phyloP scores from a whole-genome alignment of 2,329 filamentous ascomycete genomes.

The Botrytis porri region DNA sequence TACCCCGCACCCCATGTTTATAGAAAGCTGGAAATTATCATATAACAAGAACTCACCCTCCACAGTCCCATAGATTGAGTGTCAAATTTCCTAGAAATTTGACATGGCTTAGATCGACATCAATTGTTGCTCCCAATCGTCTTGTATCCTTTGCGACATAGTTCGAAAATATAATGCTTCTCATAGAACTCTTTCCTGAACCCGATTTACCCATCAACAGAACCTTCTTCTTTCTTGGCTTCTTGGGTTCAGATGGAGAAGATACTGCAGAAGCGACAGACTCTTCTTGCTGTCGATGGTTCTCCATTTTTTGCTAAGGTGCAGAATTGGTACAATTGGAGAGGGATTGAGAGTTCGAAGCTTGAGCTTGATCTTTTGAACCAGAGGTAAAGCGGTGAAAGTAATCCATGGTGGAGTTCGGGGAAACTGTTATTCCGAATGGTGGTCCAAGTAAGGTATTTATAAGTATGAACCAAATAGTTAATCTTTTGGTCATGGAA shows the following conservation, averaged over 20 bases:
- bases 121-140: conserved; percentile 89
- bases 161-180: conserved; percentile 98
- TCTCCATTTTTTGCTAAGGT: conserved; percentile 17
- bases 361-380: conserved; percentile 8
- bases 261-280: conserved; percentile 5
- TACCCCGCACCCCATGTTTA: conserved; percentile 1
- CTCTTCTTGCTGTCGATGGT: conserved; percentile 14
- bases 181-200: conserved; percentile 97
- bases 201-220: conserved; percentile 93
- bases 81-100: conserved; percentile 98
- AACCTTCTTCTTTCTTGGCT: conserved; percentile 82
- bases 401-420: conserved; percentile 1
- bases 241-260: conserved; percentile 37
- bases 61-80: conserved; percentile 97
- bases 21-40: not conserved
- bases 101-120: conserved; percentile 97
- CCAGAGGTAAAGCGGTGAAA: conserved; percentile 13
- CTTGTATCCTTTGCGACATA: conserved; percentile 96
- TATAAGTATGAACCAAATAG: not conserved
- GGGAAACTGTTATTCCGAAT: conserved; percentile 3
- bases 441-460: not conserved
- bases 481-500: not conserved
- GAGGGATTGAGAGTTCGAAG: not conserved
- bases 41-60: conserved; percentile 56
- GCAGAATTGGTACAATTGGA: not conserved